Conservation (phyloP, 2,329 filamentous ascomycete species). For the Ceratocystis papillata region DNA sequence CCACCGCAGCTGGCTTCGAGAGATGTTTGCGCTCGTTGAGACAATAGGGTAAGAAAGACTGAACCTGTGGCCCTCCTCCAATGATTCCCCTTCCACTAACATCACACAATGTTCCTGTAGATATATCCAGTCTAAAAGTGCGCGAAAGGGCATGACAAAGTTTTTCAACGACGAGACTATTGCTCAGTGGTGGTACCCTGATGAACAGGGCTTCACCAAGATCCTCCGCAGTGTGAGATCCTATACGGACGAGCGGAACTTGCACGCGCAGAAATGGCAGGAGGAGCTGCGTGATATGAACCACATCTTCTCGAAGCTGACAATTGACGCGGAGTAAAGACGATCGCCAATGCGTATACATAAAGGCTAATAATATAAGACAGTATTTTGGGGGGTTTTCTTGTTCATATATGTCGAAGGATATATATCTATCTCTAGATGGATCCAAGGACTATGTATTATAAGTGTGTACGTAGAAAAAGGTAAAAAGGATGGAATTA, state of each 20-base stretch:
- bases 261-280: constrained; percentile 44
- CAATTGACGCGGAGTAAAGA: neutral
- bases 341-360: neutral
- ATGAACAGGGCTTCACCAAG: constrained; percentile 63
- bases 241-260: constrained; percentile 68
- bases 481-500: neutral
- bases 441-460: no score
- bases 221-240: constrained; percentile 66
- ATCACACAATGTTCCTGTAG: constrained; percentile 36
- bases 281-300: constrained; percentile 65
- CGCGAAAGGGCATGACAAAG: constrained; percentile 64
- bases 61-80: neutral
- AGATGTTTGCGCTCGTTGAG: constrained; percentile 70
- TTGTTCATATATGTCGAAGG: no score
- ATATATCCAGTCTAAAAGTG: constrained; percentile 68
- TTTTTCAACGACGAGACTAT: constrained; percentile 62
- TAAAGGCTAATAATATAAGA: neutral
- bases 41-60: constrained; percentile 52
- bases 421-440: no score
- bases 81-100: constrained; percentile 18
- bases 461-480: neutral
- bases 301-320: constrained; percentile 55
- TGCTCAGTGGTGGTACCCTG: constrained; percentile 78
- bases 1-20: constrained; percentile 68
- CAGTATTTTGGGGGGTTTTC: neutral